phyloP scores from a whole-genome alignment of 2,329 filamentous ascomycete genomes.

The Xenoacremonium recifei region DNA sequence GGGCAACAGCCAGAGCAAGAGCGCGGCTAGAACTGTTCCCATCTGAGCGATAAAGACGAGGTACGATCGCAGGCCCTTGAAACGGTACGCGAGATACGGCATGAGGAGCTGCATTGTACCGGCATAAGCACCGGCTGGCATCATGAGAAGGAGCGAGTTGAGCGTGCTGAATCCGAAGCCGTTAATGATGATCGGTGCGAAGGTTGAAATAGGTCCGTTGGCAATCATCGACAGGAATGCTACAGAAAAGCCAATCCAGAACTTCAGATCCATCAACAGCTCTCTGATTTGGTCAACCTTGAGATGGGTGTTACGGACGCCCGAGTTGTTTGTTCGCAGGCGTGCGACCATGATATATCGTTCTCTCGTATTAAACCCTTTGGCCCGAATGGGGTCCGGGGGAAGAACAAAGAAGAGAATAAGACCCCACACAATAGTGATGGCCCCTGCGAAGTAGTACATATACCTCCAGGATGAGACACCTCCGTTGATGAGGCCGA shows the following conservation, averaged over 20 bases:
- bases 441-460: conserved; percentile 28
- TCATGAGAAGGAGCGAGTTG: conserved; percentile 38
- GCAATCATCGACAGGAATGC: conserved; percentile 38
- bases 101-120: conserved; percentile 38
- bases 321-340: conserved; percentile 35
- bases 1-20: conserved; percentile 17
- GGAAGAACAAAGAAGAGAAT: conserved; percentile 38
- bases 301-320: conserved; percentile 42
- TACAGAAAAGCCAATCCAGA: conserved; percentile 40
- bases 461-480: conserved; percentile 30
- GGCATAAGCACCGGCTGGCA: conserved; percentile 33
- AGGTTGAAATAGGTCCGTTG: conserved; percentile 44
- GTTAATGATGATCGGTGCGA: conserved; percentile 44
- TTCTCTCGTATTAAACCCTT: conserved; percentile 24
- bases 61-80: conserved; percentile 32
- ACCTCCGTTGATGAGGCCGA: conserved; percentile 41
- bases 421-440: conserved; percentile 41
- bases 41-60: conserved; percentile 38
- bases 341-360: conserved; percentile 27
- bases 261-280: conserved; percentile 30
- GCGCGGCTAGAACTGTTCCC: conserved; percentile 35
- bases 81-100: conserved; percentile 39
- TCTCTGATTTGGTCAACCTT: conserved; percentile 43
- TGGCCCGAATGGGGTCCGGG: conserved; percentile 38
- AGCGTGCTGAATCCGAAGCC: conserved; percentile 43